phyloP scores from a whole-genome alignment of 495 filamentous ascomycete genomes.

The Penicillium taxi region DNA sequence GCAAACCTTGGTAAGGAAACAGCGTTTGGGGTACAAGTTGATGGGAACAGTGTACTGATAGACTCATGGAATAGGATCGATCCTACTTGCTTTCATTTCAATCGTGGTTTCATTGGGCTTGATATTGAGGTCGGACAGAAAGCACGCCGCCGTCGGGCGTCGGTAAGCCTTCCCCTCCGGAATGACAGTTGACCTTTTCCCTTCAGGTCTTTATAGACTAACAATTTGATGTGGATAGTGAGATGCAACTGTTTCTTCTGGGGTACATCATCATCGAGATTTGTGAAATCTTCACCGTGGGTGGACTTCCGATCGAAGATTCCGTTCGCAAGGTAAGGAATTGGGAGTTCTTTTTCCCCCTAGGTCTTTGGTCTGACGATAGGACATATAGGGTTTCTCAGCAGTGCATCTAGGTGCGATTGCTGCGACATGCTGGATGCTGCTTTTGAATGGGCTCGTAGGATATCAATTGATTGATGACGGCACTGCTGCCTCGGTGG shows the following conservation, averaged over 20 bases:
- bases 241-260: constrained; percentile 90
- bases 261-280: constrained; percentile 85
- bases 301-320: constrained; percentile 67
- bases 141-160: constrained; percentile 88
- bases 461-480: constrained; percentile 93
- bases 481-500: constrained; percentile 76
- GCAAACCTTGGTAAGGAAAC: constrained; percentile 73
- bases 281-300: constrained; percentile 93
- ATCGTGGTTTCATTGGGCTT: constrained; percentile 59
- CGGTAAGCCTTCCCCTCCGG: constrained; percentile 48
- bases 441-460: constrained; percentile 86
- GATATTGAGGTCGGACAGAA: constrained; percentile 75
- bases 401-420: constrained; percentile 91
- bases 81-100: constrained; percentile 69
- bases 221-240: constrained; percentile 43
- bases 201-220: too few species aligned
- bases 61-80: constrained; percentile 64
- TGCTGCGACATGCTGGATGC: constrained; percentile 78
- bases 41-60: constrained; percentile 1
- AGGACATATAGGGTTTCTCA: constrained; percentile 62
- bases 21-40: not conserved
- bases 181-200: not conserved
- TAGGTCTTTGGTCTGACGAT: not conserved
- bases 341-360: not conserved
- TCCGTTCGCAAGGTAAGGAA: constrained; percentile 49